Evolutionary conservation across 805 yeast genomes (phyloP), one percentile per base, ranked within the genome.

Genomic region (Wickerhamiella azyma): DNA sequence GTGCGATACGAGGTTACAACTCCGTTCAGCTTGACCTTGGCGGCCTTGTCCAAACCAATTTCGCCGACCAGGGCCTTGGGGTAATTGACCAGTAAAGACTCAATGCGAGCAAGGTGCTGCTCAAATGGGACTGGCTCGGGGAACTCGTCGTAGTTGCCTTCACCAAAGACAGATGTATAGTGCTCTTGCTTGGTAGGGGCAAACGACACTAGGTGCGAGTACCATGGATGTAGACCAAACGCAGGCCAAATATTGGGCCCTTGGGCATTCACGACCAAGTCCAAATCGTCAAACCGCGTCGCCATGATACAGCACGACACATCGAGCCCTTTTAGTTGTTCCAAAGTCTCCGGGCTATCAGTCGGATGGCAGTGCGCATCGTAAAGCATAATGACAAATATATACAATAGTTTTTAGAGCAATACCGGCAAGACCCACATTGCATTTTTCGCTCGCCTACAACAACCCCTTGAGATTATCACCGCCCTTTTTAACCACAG

Each of bases 181-280:
- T 88, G 96, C 2, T 47, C 49, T 2, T 51, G 48, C 26, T 50
- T 48, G 5, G 11, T 39, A 0, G 53, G 49, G 1, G 54, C 59
- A n/a, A 62, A 54, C 2, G 72, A 64, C 51, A 76, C 80, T 16
- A 79, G 52, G 59, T 88, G 94, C 2, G 77, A 63, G 56, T 75
- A 88, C 97, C 97, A 89, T 0, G 98, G 98, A 61, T 89, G 98
- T 1, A 85, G 66, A 0, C 97, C 70, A 48, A 61, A 66, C 3
- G 65, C 60, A 1, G 69, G 67, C 8, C 60, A 47, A 11, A 66
- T 57, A 28, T 57, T 51, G 9, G 56, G 56, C 9, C 60, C 59
- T 38, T 46, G 50, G 18, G 26, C 26, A 5, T 65, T 66, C 13
- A 50, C 45, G 5, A 66, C 69, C 9, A 49, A 43, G 9, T 51